A percentile compares a stretch with the other conserved stretches of the same genome.
Conservation (phyloP, 1,139 yeast species). For the Nakaseomyces kungkrabaensis region DNA sequence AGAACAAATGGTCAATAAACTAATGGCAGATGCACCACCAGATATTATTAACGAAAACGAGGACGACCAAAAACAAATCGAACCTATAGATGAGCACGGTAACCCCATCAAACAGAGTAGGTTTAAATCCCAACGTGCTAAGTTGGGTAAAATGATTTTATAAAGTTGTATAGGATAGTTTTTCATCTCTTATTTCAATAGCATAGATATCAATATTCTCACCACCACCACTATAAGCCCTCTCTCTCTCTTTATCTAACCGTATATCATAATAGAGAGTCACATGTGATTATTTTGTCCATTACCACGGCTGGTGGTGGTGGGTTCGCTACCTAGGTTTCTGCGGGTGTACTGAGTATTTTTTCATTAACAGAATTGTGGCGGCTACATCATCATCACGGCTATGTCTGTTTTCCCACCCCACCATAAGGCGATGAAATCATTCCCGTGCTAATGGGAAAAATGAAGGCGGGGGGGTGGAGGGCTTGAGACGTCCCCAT, state of each 20-base stretch:
- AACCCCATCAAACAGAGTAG: constrained; percentile 52
- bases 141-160: constrained; percentile 4
- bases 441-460: too few relatives aligned
- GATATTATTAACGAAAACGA: constrained; percentile 29
- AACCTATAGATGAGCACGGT: constrained; percentile 63
- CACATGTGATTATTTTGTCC: too few relatives aligned
- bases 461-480: too few relatives aligned
- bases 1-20: constrained; percentile 41
- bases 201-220: too few relatives aligned
- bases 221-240: too few relatives aligned
- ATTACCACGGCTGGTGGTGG: neutral
- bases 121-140: constrained; percentile 52
- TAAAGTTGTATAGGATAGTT: neutral
- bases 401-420: too few relatives aligned
- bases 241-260: too few relatives aligned
- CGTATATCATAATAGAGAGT: neutral
- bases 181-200: too few relatives aligned
- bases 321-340: neutral
- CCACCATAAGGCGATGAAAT: too few relatives aligned
- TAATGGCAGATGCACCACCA: constrained; percentile 35
- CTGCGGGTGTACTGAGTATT: neutral
- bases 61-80: constrained; percentile 42
- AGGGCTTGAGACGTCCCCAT: too few relatives aligned
- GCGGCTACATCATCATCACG: too few relatives aligned
- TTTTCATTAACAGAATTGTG: neutral